Evolutionary conservation across 306 rosid species (phyloP), one percentile per base, ranked within the genome.

Genomic region (Mimosa bimucronata): DNA sequence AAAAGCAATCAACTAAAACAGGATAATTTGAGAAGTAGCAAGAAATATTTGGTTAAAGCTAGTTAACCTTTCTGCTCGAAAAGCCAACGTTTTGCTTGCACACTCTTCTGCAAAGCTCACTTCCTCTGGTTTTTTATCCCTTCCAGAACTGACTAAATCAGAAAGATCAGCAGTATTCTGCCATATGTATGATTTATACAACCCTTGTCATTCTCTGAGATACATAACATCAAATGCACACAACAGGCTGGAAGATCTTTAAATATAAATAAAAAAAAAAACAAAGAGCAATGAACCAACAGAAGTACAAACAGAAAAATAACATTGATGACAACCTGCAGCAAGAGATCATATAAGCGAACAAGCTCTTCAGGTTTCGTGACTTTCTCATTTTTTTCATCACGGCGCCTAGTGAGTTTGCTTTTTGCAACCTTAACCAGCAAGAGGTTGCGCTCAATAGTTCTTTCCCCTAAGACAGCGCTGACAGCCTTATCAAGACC

Each of bases 301-400:
- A 26, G 66, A 78, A 69, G 67, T 41, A 74, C 16, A 71, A 52
- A 71, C 66, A 75, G 15, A 21, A 31, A 66, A 66, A 53, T 15
- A 26, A 60, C 69, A 80, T 55, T 31, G 75, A 73, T n/a, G 79
- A 53, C 83, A 73, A 93, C 99, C 92, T 95, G 99, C 74, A 93
- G 76, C 74, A 95, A 77, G 76, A 93, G 98, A 89, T 95, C 99
- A 74, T 87, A 93, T 19, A 95, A 80, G 79, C 98, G 97, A 82
- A 95, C 99, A 71, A 95, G 99, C 85, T 95, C 99, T 89, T 95
- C 99, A n/a, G 99, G 99, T 85, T 90, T 95, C 44, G 98, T 95
- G 76, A 86, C 91, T 93, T 90, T 95, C 84, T 95, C 99, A 48
- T 89, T 93, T 89, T 93, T 95, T 66, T 91, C 98, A 66, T 88